Evolutionary conservation across 192 early-diverging fungal species (phyloP), one percentile per base, ranked within the genome.

Genomic region (Cetraspora pellucida): DNA sequence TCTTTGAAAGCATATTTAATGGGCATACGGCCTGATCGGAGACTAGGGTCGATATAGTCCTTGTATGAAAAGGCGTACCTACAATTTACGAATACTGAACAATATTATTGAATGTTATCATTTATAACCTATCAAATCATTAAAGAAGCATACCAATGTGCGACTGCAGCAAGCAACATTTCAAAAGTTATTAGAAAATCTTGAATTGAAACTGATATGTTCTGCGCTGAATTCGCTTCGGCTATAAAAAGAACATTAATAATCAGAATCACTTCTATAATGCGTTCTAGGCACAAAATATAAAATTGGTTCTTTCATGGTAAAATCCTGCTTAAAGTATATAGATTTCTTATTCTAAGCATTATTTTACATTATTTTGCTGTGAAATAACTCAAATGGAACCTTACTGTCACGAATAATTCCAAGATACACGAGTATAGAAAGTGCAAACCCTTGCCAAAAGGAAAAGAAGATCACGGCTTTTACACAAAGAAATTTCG

Each of bases 401-500:
- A 47, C 30, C 78, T 87, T 86, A 84, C 92, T 89, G 75, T 90
- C 89, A 60, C 84, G 85, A 73, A 98, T 93, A 28, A 92, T 70
- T 8, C 94, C 94, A 1, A 88, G 79, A 19, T 89, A 87, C 1
- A 94, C 92, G 49, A 98, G 74, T 21, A 98, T 85, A 19, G 96
- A 90, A 52, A 98, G 87, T 10, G 89, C 85, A 50, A 98, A 77
- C 46, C 94, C 89, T 83, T 97, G 95, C 94, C 95, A 98, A 81
- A 94, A 98, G 1, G 95, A 94, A 77, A 98, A 93, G 79, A 97
- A 97, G 60, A 98, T 91, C 25, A 96, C 91, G 6, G 93, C 91
- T 82, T 98, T 98, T 77, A 98, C 89, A 76, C 93, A 95, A 45
- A 97, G 83, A 63, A 98, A 98, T 82, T 98, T 98, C 44, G 96